phyloP scores from a whole-genome alignment of 495 filamentous ascomycete species.

The Aspergillus panamensis region DNA sequence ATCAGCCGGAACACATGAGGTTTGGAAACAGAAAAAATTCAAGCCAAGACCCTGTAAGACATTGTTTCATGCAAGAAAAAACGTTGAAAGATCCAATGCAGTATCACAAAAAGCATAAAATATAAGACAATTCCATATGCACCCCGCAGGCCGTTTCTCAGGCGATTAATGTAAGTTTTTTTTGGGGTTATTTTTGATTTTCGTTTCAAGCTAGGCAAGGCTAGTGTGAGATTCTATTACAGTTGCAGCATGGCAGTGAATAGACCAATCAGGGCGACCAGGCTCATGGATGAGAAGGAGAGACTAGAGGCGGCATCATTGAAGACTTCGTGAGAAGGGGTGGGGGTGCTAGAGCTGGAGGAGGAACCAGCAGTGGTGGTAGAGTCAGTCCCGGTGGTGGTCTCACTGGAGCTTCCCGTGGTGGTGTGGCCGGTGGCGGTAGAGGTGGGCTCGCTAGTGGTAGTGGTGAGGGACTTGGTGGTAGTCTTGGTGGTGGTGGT shows the following conservation, averaged over 20 bases:
- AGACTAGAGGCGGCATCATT: constrained; percentile 25
- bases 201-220: neutral
- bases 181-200: no score
- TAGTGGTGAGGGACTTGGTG: constrained; percentile 6
- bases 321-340: constrained; percentile 19
- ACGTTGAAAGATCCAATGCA: neutral
- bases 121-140: constrained; percentile 2
- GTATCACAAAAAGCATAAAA: neutral
- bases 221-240: constrained; percentile 15
- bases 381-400: constrained; percentile 19
- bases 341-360: constrained; percentile 18
- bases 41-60: neutral
- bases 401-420: neutral
- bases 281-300: constrained; percentile 23
- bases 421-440: neutral
- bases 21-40: neutral
- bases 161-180: neutral
- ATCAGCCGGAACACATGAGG: no score
- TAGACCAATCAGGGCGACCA: constrained; percentile 32
- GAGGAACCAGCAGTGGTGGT: constrained; percentile 21
- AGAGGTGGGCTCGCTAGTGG: constrained; percentile 1
- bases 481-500: constrained; percentile 2
- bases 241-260: constrained; percentile 37
- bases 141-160: neutral
- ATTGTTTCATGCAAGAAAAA: neutral